Evolutionary conservation across 2,329 filamentous ascomycete species (phyloP).

Genomic region (Venturia oleaginea): DNA sequence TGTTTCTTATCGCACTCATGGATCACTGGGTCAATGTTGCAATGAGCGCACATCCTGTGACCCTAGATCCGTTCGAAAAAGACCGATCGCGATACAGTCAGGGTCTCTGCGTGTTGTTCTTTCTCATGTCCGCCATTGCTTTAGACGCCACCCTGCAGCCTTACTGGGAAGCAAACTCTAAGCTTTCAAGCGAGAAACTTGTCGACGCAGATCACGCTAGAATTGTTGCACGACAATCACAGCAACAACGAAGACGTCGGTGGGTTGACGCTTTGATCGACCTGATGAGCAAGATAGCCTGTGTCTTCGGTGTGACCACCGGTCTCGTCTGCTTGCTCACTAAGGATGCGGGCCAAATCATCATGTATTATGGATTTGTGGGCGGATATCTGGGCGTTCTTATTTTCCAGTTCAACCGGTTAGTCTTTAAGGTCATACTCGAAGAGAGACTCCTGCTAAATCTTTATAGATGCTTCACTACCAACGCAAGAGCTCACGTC

Average conservation of each 20-base stretch:
- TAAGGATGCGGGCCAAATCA: not conserved
- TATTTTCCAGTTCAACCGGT: constrained; percentile 3
- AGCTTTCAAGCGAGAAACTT: not conserved
- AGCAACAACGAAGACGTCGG: constrained; percentile 6
- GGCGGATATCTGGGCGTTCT: not conserved
- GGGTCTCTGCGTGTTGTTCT: not conserved
- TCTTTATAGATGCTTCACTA: not conserved
- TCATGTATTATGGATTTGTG: not conserved
- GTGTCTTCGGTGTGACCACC: constrained; percentile 1
- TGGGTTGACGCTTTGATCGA: constrained; percentile 3
- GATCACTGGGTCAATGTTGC: constrained; percentile 6
- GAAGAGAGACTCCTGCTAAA: not conserved
- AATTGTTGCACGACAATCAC: not conserved
- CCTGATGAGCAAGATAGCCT: not conserved
- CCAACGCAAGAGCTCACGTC: not conserved
- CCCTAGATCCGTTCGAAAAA: constrained; percentile 2
- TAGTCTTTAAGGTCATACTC: not conserved
- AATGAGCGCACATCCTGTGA: constrained; percentile 1
- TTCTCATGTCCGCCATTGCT: constrained; percentile 6
- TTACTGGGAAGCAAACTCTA: not conserved
- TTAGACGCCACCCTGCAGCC: not conserved
- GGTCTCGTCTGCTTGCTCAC: not conserved
- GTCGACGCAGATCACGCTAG: constrained; percentile 7
- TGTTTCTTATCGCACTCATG: constrained; percentile 4
- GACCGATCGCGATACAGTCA: not conserved